These are phyloP conservation scores for Diaporthe vexans DNA, from an alignment of 2,329 filamentous ascomycete genomes.

Conservation along the genomic window DNA sequence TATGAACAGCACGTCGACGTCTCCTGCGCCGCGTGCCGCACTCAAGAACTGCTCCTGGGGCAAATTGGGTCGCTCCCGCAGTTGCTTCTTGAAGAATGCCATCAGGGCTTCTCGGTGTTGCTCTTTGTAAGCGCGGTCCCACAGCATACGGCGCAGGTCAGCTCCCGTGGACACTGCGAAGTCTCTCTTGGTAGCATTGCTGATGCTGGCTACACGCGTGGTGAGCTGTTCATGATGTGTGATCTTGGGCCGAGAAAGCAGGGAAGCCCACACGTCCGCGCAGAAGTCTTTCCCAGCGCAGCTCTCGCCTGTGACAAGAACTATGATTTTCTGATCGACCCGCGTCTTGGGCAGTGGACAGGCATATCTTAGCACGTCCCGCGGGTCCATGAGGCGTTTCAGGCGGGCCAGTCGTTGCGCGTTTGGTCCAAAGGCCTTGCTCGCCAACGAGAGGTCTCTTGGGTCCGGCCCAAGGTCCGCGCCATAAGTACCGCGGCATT, in stretches of 20 bases:
- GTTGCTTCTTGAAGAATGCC: constrained; percentile 63
- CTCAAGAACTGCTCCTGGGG: constrained; percentile 65
- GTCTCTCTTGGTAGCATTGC: constrained; percentile 68
- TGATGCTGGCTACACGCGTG: constrained; percentile 66
- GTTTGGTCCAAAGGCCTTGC: constrained; percentile 71
- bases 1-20: constrained; percentile 70
- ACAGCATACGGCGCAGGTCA: constrained; percentile 62
- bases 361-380: constrained; percentile 65
- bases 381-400: constrained; percentile 64
- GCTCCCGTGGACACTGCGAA: constrained; percentile 66
- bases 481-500: constrained; percentile 62
- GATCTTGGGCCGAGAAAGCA: constrained; percentile 48
- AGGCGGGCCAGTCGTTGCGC: constrained; percentile 61
- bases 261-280: constrained; percentile 64
- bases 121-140: constrained; percentile 73
- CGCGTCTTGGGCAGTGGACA: constrained; percentile 64
- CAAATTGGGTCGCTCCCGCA: constrained; percentile 58
- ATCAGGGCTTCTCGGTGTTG: constrained; percentile 67
- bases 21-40: constrained; percentile 56
- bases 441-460: constrained; percentile 65
- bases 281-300: constrained; percentile 73
- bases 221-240: constrained; percentile 48
- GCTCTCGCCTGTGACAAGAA: constrained; percentile 70
- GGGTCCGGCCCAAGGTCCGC: constrained; percentile 75
- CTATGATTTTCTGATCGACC: constrained; percentile 60